phyloP scores from a whole-genome alignment of 2,329 filamentous ascomycete genomes.

The Gnomoniopsis smithogilvyi region DNA sequence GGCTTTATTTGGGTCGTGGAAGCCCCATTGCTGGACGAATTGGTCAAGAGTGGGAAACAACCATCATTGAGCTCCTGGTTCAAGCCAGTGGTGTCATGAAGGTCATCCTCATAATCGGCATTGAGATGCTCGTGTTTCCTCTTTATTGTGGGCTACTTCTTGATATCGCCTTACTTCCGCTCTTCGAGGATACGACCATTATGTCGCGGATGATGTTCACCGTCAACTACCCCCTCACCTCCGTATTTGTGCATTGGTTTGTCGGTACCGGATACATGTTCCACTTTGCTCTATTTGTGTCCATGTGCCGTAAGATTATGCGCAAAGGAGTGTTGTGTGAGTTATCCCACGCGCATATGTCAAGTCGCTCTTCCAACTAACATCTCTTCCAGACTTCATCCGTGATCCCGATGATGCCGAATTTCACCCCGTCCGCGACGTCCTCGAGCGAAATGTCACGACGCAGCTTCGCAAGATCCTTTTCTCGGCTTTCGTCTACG shows the following conservation, averaged over 20 bases:
- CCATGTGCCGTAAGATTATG: slow-evolving; percentile 98
- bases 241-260: slow-evolving; percentile 97
- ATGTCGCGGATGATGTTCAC: slow-evolving; percentile 77
- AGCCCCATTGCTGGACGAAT: slow-evolving; percentile 61
- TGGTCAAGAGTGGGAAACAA: slow-evolving; percentile 67
- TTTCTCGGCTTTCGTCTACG: slow-evolving; percentile 94
- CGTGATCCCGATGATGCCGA: slow-evolving; percentile 97
- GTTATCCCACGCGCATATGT: slow-evolving; percentile 29
- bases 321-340: slow-evolving; percentile 87
- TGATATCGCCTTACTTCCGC: slow-evolving; percentile 80
- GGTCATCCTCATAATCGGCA: slow-evolving; percentile 96
- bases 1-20: slow-evolving; percentile 74
- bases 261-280: slow-evolving; percentile 99
- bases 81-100: slow-evolving; percentile 98
- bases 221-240: slow-evolving; percentile 75
- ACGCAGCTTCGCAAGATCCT: slow-evolving; percentile 95
- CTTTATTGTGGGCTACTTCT: slow-evolving; percentile 92
- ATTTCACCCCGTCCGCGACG: slow-evolving; percentile 95
- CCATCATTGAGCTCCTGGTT: slow-evolving; percentile 76
- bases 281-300: slow-evolving; percentile 96
- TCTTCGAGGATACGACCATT: slow-evolving; percentile 80
- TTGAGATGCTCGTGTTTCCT: slow-evolving; percentile 97
- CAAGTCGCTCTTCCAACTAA: slow-evolving; percentile 28
- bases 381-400: slow-evolving; percentile 70
- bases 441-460: slow-evolving; percentile 86